phyloP scores from a whole-genome alignment of 768 basidiomycete genomes.

The Xerocomus brunneocitrinus region DNA sequence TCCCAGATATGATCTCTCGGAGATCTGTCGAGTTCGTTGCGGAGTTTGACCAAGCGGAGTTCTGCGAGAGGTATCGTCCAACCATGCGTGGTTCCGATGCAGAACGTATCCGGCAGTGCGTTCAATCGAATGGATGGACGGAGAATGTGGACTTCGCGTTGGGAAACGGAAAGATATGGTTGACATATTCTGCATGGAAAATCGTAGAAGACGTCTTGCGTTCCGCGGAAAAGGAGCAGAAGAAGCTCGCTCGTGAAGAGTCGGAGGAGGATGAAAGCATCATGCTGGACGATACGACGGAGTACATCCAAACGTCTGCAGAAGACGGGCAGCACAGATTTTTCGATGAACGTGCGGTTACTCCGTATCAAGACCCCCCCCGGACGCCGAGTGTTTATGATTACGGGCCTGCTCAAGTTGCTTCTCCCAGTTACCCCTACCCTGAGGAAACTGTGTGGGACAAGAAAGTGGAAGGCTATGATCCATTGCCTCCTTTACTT shows the following conservation, averaged over 20 bases:
- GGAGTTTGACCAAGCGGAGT: conserved; percentile 44
- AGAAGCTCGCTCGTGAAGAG: conserved; percentile 36
- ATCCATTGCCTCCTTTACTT: conserved; percentile 28
- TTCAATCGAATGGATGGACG: conserved; percentile 46
- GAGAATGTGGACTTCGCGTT: conserved; percentile 52
- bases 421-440: conserved; percentile 25
- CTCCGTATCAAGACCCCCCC: conserved; percentile 30
- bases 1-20: conserved; percentile 50
- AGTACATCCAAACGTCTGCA: conserved; percentile 33
- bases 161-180: conserved; percentile 52
- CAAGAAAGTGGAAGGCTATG: conserved; percentile 35
- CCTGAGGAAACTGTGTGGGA: conserved; percentile 41
- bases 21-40: conserved; percentile 48
- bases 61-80: conserved; percentile 52
- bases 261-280: conserved; percentile 47
- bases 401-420: conserved; percentile 19
- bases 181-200: conserved; percentile 56
- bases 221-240: conserved; percentile 46
- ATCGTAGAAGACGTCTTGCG: conserved; percentile 54
- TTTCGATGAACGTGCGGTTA: conserved; percentile 28
- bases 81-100: conserved; percentile 43
- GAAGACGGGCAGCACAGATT: conserved; percentile 31
- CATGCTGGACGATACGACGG: conserved; percentile 36
- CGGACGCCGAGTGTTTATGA: conserved; percentile 27
- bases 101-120: conserved; percentile 49